Base-by-base conservation (phyloP, 768 basidiomycete species). In the Hebeloma cylindrosporum region DNA sequence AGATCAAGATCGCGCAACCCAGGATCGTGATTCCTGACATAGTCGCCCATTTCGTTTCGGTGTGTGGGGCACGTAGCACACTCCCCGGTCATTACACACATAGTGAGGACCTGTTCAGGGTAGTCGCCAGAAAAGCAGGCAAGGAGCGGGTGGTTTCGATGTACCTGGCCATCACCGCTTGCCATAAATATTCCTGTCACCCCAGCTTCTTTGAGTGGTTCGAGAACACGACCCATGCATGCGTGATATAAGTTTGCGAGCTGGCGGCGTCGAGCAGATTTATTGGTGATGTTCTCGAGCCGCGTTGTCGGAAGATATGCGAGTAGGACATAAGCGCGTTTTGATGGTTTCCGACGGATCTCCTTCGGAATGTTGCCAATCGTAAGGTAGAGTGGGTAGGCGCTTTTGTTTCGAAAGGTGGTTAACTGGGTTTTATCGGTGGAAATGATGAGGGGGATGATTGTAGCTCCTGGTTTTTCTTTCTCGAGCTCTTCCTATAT, bases 71-170 rank as follows among this genome's bases (percentile, higher is more conserved):
- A 40, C 5, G 30, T 26, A 1, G 66, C 63, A 40, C 65, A 69
- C 2, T 62, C 52, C 0, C 57, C 54, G 1, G 33, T 54, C 28
- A 63, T 64, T 8, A 52, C 43, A 17, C 52, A 46, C 0, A 64
- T 60, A 0, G 67, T 61, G 0, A 75, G 64, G 7, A 64, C 56
- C 40, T 77, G 74, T 43, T 78, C 73, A 0, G 74, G 74, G 45
- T 74, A 68, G 52, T 75, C 71, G 0, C 65, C 65, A 2, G 68
- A 49, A 48, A 67, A 68, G 0, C 59, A 54, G 0, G 74, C 71
- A 2, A 77, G 47, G 28, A 78, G 67, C 0, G 71, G 73, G 47
- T 64, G 59, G 13, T 63, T 28, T 8, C 53, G 51, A 0, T 66
- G 59, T 0, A 63, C 22, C 0, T 45, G 2, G 0, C 73, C 67